Base-by-base conservation (phyloP, 345 rosid species). In the Nephelium lappaceum region DNA sequence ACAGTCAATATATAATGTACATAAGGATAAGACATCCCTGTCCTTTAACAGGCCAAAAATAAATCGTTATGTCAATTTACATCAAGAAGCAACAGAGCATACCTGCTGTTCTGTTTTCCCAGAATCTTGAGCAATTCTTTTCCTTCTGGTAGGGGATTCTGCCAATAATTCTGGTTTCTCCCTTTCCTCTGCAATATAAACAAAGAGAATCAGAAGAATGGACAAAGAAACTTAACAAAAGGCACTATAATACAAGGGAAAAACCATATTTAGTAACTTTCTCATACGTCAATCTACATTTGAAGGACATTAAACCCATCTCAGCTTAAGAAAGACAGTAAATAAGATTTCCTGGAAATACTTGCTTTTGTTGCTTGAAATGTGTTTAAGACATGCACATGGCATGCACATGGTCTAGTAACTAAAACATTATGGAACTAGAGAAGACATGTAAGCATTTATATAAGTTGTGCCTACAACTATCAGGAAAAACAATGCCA, bases 71-170 rank as follows among this genome's bases (percentile, higher is more conserved):
- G 25, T 23, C 38, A 31, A 60, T 64, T 38, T 60, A 42, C n/a
- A 64, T 76, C 60, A 21, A 71, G 21, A 71, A 73, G 66, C 51
- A 76, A 77, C 12, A 5, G 43, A 36, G 15, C 47, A 51, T 85
- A 92, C 97, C 93, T 92, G 95, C 80, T 90, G 94, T 81, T 96
- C 99, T 66, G 95, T 92, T 82, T 90, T 93, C 51, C 98, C 97
- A 81, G 94, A 94, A 49, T 85, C 97, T 80, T 91, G 85, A 39
- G 98, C 97, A 41, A 96, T 69, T 85, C 95, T 91, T 90, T 86
- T 94, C 75, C 99, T 90, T 87, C 95, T 88, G 45, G 73, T 74
- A 73, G 88, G 95, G 53, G 97, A 94, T 87, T 94, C 97, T 11
- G 98, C 97, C 82, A 96, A 87, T 84, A 94, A 78, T 84, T 96